Conservation (phyloP, 83 land plant species). For the Diphasiastrum complanatum region DNA sequence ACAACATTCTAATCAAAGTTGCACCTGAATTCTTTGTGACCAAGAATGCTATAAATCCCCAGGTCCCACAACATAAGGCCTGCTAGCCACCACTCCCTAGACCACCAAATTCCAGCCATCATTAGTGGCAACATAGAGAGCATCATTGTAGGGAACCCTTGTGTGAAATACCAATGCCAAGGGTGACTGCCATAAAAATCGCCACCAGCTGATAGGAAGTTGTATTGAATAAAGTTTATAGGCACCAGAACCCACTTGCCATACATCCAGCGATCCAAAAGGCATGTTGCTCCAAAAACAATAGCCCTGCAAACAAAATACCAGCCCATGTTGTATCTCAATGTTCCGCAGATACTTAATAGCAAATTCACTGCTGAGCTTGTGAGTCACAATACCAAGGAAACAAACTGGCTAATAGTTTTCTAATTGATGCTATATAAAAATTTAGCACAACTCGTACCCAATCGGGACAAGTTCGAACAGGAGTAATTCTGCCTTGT, state of each 20-base stretch:
- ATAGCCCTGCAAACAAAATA: conserved; percentile 38
- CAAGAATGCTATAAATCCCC: conserved; percentile 65
- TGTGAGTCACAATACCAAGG: no score
- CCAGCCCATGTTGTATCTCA: no score
- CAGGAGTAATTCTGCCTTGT: conserved; percentile 43
- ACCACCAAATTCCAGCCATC: conserved; percentile 49
- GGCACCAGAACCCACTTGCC: conserved; percentile 80
- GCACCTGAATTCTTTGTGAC: conserved; percentile 99
- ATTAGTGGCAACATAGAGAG: conserved; percentile 68
- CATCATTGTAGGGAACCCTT: conserved; percentile 74
- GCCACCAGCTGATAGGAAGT: conserved; percentile 84
- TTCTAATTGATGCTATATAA: no score
- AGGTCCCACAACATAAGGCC: conserved; percentile 85
- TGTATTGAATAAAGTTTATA: conserved; percentile 78
- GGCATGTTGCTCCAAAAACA: conserved; percentile 39
- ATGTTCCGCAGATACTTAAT: no score
- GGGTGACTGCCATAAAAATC: conserved; percentile 91
- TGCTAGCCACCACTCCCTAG: conserved; percentile 62
- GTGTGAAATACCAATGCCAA: conserved; percentile 96
- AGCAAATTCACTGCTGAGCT: no score
- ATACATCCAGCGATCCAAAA: conserved; percentile 74
- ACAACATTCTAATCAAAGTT: background rate
- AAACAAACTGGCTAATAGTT: no score
- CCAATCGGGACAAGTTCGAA: conserved; percentile 70
- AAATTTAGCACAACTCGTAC: conserved; percentile 34